Base-by-base conservation (phyloP, 2,329 filamentous ascomycete genomes). In the Fusarium austroafricanum region DNA sequence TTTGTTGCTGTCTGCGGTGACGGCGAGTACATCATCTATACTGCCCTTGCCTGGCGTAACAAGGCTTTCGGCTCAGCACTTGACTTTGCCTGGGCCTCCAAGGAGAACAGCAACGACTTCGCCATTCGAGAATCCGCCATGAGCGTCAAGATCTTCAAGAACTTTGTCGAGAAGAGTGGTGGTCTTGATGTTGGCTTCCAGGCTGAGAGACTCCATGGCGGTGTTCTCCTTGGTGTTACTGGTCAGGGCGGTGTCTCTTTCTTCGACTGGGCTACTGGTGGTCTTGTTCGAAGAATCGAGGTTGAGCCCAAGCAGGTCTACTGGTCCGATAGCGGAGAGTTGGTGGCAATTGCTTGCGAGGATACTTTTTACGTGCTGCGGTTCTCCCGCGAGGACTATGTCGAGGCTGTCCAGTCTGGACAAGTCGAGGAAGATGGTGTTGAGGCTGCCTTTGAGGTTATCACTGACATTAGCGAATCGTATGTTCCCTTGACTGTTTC, bases 1-100 rank as follows among this genome's bases (percentile, higher is more conserved):
- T 96, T 96, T 71, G 92, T 96, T 47, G 79, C 84, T 18, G 84
- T 86, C 46, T 98, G 95, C 71, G 96, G 96, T 70, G 96, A 99
- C 77, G 96, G 96, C 66, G 96, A 99, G 80, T 99, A 97, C 82
- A 98, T 98, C 78, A 97, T 98, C 75, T 98, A 98, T 83, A 98
- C 96, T 28, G 94, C 96, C 56, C 86, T 98, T 60, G 95, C 95
- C 5, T 97, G 96, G 87, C 90, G 96, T 77, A 98, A 99, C 82
- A 97, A 98, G 83, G 94, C 94, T 5, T 99, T 99, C 75, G 96
- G 96, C 21, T 94, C 93, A 39, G 96, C 95, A 9, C 83, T 98
- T 52, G 96, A 99, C 81, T 99, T 99, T 78, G 94, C 92, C 12
- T 99, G 96, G 96, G 95, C 92, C 0, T 93, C 92, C 43, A 97